Evolutionary conservation across 225 moss, liverwort and hornwort genomes (phyloP), one percentile per base, ranked within the genome.

Genomic region (Physcomitrellopsis africana): DNA sequence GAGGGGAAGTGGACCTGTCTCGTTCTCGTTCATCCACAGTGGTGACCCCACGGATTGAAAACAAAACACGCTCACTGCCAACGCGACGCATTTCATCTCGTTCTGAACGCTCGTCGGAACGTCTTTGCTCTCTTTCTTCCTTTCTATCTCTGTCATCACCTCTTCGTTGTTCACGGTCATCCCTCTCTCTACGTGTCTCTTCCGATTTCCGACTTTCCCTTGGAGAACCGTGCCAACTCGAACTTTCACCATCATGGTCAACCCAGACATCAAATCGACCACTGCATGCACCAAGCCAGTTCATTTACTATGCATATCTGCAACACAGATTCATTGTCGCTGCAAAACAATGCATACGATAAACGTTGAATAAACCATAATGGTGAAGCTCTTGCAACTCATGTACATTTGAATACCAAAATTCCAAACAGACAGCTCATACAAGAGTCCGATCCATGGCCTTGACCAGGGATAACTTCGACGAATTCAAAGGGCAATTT

Each of bases 231-330:
- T 89, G 86, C 90, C 91, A 87, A 69, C 78, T 78, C 52, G 84
- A 81, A 51, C 78, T 86, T 70, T 86, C 90, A 29, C 72, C 67
- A 65, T 92, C 90, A 56, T 67, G 72, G 65, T 87, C 89, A 67
- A 89, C 90, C 83, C 90, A 89, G 8, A 90, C 87, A 81, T 92
- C 91, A 72, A 92, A 92, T 19, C 94, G 88, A 73, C 92, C 89
- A 74, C 91, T 89, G 81, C 87, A 68, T 42, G 16, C 23, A 71
- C 67, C 61, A 67, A 69, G 65, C 14, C 48, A 65, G 19, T 54
- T 67, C 47, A 67, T 60, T 61, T 26, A 60, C 66, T 61, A 65
- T 16, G 27, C 23, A 75, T 24, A 47, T 65, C 15, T 69, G 55
- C 18, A 66, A 53, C 72, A 76, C 75, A 75, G 12, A 65, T 26